Percentiles rank a stretch among this genome's conserved stretches.
phyloP scores from a whole-genome alignment of 805 yeast genomes.

The Wickerhamiella alocasiicola region DNA sequence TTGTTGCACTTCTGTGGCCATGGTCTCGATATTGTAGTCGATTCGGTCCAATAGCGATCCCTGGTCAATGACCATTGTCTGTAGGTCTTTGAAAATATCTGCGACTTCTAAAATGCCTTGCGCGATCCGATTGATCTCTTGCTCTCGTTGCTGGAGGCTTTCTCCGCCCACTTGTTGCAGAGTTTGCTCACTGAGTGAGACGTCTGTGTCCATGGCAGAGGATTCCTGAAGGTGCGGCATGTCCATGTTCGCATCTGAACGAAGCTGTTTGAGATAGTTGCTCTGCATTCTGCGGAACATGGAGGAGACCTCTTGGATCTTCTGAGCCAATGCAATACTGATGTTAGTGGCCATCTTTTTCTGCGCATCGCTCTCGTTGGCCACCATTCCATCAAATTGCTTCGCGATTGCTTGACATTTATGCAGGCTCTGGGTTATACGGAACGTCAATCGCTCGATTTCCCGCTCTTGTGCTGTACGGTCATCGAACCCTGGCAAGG shows the following conservation, averaged over 20 bases:
- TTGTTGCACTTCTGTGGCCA: constrained; percentile 59
- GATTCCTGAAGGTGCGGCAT: constrained; percentile 25
- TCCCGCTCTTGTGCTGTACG: constrained; percentile 59
- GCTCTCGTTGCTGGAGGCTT: constrained; percentile 53
- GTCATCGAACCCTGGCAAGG: constrained; percentile 81
- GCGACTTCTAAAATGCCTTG: constrained; percentile 90
- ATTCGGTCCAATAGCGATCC: constrained; percentile 89
- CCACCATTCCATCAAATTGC: constrained; percentile 39
- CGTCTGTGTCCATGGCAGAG: constrained; percentile 27
- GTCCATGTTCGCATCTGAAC: constrained; percentile 47
- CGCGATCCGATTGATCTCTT: constrained; percentile 81
- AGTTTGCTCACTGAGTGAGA: constrained; percentile 28
- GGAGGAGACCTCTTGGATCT: constrained; percentile 67
- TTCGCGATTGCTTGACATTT: constrained; percentile 66
- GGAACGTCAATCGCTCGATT: constrained; percentile 66
- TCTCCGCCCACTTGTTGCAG: constrained; percentile 18
- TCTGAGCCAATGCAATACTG: constrained; percentile 72
- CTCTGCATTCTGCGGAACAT: constrained; percentile 79
- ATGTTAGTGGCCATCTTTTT: constrained; percentile 61
- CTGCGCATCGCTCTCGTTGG: constrained; percentile 34
- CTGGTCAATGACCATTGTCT: constrained; percentile 83
- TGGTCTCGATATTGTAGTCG: constrained; percentile 76
- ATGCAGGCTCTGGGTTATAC: constrained; percentile 65
- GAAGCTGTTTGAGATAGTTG: constrained; percentile 69
- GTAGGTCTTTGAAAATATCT: constrained; percentile 87